Base-by-base conservation (phyloP, 2,329 filamentous ascomycete species). In the Ophiostoma australiae region DNA sequence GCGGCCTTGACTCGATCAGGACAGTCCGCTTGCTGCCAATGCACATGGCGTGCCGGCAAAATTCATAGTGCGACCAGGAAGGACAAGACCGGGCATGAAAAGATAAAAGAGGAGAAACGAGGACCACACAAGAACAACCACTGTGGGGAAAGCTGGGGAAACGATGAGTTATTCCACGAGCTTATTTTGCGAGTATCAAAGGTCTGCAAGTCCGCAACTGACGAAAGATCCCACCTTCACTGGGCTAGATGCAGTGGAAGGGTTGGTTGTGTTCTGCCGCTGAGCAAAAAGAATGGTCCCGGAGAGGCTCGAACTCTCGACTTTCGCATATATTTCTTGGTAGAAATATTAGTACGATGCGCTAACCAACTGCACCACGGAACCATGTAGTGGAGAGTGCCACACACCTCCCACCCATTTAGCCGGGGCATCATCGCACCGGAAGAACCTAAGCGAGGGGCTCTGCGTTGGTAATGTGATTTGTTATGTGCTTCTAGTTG, bases 81-180 rank as follows among this genome's bases (percentile, higher is more conserved):
- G 23, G 10, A 27, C 23, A n/a, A 15, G 23, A 27, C 27, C 52
- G n/a, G 52, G 11, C 48, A 58, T 10, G 7, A 58, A 27, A 58
- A 27, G n/a, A 31, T 4, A 11, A 58, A 58, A 52, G 27, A 63
- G 27, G 58, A 20, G 58, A 33, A 58, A 13, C 23, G 23, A n/a
- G 20, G 48, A 5, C 7, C 11, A n/a, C 11, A n/a, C 52, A 27
- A 58, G 15, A 27, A 63, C 27, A n/a, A n/a, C n/a, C 23, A 27
- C 55, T 61, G 55, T 61, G 55, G 55, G 27, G 55, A 61, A 61
- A 61, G 55, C 55, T 61, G 58, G 58, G 58, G 58, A 63, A 63
- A 27, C 4, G 23, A 33, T 6, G 27, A 63, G 3, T 17, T 31
- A 20, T 27, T 63, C 27, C 58, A 63, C n/a, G n/a, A 23, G n/a